Evolutionary conservation across 2,329 filamentous ascomycete genomes (phyloP), one percentile per base, ranked within the genome.

Genomic region (Chalaropsis ovoidea): DNA sequence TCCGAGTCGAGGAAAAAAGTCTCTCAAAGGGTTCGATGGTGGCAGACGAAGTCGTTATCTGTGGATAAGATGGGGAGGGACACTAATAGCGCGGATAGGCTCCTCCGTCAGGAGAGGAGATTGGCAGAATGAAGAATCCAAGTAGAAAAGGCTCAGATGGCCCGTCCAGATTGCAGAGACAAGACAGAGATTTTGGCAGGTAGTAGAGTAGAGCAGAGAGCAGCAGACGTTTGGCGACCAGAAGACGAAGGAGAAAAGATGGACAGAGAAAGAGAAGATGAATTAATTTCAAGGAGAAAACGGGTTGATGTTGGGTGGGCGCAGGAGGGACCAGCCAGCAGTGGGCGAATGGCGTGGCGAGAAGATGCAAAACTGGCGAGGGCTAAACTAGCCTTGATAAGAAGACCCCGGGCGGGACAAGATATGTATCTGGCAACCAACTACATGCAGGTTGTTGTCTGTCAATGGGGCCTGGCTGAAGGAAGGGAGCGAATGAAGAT

Each of bases 271-370:
- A 54, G 15, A 54, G 13, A 54, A 54, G 13, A 54, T 4, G 3
- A 31, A n/a, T 19, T 17, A 19, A 47, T 47, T 47, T 19, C 43
- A 47, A 47, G 43, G 43, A 47, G 43, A 47, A 47, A 47, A 47
- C 43, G 43, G n/a, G 10, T 39, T 10, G 35, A 39, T 39, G 6
- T 31, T n/a, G n/a, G n/a, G 35, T 39, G 35, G 35, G 35, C 35
- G 35, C 35, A 39, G 35, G 31, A 49, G 45, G 6, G 22, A 49
- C 45, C 19, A 49, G 3, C 15, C 2, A 49, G 13, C 2, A 52
- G 17, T 22, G 42, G 19, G 19, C n/a, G 42, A 63, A 39, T 45
- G 31, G 24, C 22, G 45, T 63, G 61, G 61, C 61, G 45, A 62
- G 61, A 47, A 2, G 4, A 63, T 11, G 31, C 15, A 19, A 49